Evolutionary conservation across 2,329 filamentous ascomycete genomes (phyloP).

Genomic region (Chaetomium sp.): DNA sequence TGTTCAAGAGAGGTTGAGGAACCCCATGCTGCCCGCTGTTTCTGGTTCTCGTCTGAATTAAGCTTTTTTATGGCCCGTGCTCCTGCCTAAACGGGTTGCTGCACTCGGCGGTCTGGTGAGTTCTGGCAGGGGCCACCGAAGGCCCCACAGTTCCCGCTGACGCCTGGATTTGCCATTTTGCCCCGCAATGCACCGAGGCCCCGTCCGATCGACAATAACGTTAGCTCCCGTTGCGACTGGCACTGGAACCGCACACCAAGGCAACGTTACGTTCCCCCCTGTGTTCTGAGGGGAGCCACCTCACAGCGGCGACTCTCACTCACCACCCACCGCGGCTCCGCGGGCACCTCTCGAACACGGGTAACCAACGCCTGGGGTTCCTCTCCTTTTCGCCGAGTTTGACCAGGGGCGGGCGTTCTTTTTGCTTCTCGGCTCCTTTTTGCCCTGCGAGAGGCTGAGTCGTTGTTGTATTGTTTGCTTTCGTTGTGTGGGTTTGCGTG

Average conservation of each 20-base stretch:
- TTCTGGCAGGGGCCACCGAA: neutral
- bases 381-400: constrained; percentile 2
- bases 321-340: no score
- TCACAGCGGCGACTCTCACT: neutral
- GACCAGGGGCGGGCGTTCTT: constrained; percentile 1
- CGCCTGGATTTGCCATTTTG: neutral
- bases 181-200: constrained; percentile 1
- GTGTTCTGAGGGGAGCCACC: constrained; percentile 4
- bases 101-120: neutral
- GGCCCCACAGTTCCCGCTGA: neutral
- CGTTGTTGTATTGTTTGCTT: neutral
- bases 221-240: constrained; percentile 4
- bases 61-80: constrained; percentile 15
- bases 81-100: neutral
- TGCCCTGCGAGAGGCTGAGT: neutral
- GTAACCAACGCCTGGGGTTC: neutral
- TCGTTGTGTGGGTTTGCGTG: no score
- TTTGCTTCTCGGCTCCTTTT: neutral
- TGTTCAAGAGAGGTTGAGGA: neutral
- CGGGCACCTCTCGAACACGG: neutral
- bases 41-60: constrained; percentile 4
- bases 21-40: no score
- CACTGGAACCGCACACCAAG: constrained; percentile 15
- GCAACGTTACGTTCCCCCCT: constrained; percentile 23
- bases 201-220: constrained; percentile 8